Base-by-base conservation (phyloP, 192 early-diverging fungal species). In the Pilaira anomala region DNA sequence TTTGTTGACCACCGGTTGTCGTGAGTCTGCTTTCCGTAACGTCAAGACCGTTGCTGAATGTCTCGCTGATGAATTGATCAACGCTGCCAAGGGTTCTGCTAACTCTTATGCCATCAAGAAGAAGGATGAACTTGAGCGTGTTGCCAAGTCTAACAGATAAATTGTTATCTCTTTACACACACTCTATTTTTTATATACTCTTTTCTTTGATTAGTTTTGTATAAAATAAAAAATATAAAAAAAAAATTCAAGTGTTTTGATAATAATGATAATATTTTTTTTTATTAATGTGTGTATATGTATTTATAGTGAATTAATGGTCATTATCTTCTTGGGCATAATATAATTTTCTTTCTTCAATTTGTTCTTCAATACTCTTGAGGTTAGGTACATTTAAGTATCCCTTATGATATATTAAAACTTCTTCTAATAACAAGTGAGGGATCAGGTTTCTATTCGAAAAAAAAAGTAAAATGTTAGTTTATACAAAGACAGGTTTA, bases 81-180 rank as follows among this genome's bases (percentile, higher is more conserved):
- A 98, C 85, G 96, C 95, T 67, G 88, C 90, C 73, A 91, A 80
- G 66, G 95, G 96, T 64, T 96, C 94, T 58, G 94, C 96, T 79
- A 98, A 98, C 89, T 96, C 94, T 67, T 98, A 98, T 79, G 96
- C 95, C 72, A 98, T 97, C 91, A 98, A 97, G 88, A 97, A 97
- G 94, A 98, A 98, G 92, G 96, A 96, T 80, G 95, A 96, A 77
- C 80, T 95, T 59, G 92, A 83, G 80, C 91, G 92, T 91, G 89
- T 91, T 74, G 89, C 88, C 74, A 91, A 89, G 73, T 82, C 53
- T 59, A 71, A 67, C 18, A 14, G 44, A 18, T 46, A 46, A 46
- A 46, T 46, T 14, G 44, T 46, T 46, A 18, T 6, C 18, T 13
- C 16, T n/a, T 45, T 46, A 16, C 44, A n/a, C 16, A 19, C 18